These are phyloP conservation scores for Bonia amplexicaulis DNA, from an alignment of 176 grass and related monocot genomes.

Conservation along the genomic window DNA sequence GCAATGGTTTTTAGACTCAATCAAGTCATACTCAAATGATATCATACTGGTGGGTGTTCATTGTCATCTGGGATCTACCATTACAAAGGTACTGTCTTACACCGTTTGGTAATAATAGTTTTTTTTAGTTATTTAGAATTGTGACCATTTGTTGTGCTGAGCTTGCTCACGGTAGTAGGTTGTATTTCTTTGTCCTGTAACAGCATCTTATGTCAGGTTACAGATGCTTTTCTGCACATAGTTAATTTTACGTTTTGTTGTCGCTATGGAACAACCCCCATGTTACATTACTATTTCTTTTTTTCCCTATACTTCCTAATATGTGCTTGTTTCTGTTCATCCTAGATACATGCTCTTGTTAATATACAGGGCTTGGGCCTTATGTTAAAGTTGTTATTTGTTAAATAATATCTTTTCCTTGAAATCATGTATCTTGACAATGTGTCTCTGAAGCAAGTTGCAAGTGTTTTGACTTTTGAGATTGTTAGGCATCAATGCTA, in stretches of 20 bases:
- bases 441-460: not conserved
- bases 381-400: not conserved
- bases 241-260: not conserved
- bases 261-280: not conserved
- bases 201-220: not conserved
- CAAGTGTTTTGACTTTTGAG: not conserved
- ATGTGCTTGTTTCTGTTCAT: not conserved
- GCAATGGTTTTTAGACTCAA: conserved; percentile 92
- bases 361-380: not conserved
- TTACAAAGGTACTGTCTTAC: conserved; percentile 69
- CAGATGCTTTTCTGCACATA: not conserved
- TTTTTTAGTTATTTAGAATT: not conserved
- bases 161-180: not conserved
- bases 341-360: not conserved
- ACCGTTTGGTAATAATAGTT: not conserved
- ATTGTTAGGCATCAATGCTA: not conserved
- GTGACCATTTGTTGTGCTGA: not conserved
- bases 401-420: not conserved
- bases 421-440: not conserved
- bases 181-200: not conserved
- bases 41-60: conserved; percentile 91
- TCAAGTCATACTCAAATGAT: conserved; percentile 74
- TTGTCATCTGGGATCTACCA: conserved; percentile 95
- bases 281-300: not conserved
- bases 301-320: not conserved